A percentile compares a stretch with the other conserved stretches of the same genome.
phyloP scores from a whole-genome alignment of 1,284 basidiomycete species.

The Malassezia vespertilionis region DNA sequence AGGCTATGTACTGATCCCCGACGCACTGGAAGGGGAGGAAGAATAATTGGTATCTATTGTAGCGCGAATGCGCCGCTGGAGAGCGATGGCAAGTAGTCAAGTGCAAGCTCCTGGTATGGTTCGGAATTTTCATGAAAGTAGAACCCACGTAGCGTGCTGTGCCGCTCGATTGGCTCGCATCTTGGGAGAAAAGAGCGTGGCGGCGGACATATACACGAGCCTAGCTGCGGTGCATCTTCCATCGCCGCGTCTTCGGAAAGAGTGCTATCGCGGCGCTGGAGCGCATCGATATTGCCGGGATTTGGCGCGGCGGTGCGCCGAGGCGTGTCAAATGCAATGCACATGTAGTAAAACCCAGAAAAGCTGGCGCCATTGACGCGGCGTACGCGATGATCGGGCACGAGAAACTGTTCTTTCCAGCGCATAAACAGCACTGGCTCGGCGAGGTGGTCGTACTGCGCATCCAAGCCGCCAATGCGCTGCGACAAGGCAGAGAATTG shows the following conservation, averaged over 20 bases:
- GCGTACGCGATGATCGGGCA: conserved; percentile 81
- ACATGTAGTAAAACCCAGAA: conserved; percentile 68
- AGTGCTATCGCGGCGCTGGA: background rate
- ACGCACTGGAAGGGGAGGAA: conserved; percentile 25
- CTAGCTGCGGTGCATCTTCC: background rate
- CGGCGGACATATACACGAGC: background rate
- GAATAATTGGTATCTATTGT: conserved; percentile 43
- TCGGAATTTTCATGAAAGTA: conserved; percentile 87
- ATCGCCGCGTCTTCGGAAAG: conserved; percentile 1
- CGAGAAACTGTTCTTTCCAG: conserved; percentile 91
- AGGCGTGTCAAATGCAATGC: conserved; percentile 56
- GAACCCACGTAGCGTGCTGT: conserved; percentile 60
- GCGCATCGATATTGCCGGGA: conserved; percentile 16
- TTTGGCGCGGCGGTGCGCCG: background rate
- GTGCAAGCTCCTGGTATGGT: conserved; percentile 56
- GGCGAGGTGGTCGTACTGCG: conserved; percentile 30
- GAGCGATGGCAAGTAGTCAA: conserved; percentile 48
- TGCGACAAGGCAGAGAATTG: conserved; percentile 27
- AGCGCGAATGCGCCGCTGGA: conserved; percentile 48
- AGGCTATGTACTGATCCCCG: conserved; percentile 18
- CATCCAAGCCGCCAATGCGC: conserved; percentile 20
- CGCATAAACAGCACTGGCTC: conserved; percentile 64
- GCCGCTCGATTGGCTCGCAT: background rate
- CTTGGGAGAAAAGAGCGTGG: background rate
- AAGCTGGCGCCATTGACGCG: conserved; percentile 93